A percentile compares a stretch with the other conserved stretches of the same genome.
phyloP scores from a whole-genome alignment of 768 basidiomycete species.

The Collybia sordida region DNA sequence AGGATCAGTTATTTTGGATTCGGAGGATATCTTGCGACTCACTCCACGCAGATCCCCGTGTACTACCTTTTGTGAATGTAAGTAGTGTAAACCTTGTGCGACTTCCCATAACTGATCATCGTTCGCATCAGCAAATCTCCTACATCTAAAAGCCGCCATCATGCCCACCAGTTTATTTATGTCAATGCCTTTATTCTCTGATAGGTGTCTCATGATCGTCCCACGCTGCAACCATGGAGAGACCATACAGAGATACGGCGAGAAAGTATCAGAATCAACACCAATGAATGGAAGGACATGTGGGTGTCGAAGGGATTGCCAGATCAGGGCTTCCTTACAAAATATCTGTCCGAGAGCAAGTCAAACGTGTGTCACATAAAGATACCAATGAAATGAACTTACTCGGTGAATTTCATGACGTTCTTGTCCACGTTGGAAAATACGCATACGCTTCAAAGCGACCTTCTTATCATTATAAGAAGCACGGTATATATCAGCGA shows the following conservation, averaged over 20 bases:
- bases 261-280: constrained; percentile 20
- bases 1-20: not conserved
- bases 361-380: no score
- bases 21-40: not conserved
- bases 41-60: constrained; percentile 23
- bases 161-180: constrained; percentile 15
- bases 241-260: constrained; percentile 22
- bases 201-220: constrained; percentile 17
- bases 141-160: not conserved
- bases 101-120: constrained; percentile 11
- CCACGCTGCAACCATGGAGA: constrained; percentile 24
- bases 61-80: constrained; percentile 15
- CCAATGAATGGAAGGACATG: constrained; percentile 26
- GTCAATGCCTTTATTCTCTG: constrained; percentile 15
- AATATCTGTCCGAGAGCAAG: constrained; percentile 14
- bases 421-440: constrained; percentile 17
- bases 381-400: not conserved
- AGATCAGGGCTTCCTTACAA: constrained; percentile 23
- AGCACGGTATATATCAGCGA: constrained; percentile 27
- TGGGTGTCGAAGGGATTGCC: constrained; percentile 24
- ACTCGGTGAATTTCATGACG: constrained; percentile 17
- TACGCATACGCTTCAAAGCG: constrained; percentile 25
- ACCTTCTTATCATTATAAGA: constrained; percentile 18
- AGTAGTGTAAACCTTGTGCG: constrained; percentile 15
- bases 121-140: not conserved